Evolutionary conservation across 2,329 filamentous ascomycete genomes (phyloP).

Genomic region (Colletotrichum eleusines): DNA sequence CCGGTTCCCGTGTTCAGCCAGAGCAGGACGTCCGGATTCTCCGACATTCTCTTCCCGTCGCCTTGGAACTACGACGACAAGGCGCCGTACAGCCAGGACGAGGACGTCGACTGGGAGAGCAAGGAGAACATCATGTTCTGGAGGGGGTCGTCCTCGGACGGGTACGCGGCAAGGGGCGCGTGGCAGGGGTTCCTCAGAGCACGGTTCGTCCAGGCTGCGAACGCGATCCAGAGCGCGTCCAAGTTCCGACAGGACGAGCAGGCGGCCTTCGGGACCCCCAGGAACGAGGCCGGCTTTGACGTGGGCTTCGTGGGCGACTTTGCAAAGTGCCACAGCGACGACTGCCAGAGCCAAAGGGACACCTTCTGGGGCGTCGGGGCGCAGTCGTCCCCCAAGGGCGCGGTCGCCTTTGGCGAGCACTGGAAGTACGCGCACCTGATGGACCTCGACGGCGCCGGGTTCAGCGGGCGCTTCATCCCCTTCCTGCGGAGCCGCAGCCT

Average conservation of each 20-base stretch:
- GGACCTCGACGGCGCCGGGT: slow-evolving; percentile 69
- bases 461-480: slow-evolving; percentile 61
- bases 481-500: slow-evolving; percentile 65
- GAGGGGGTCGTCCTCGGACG: slow-evolving; percentile 66
- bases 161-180: slow-evolving; percentile 60
- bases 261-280: not conserved
- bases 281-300: slow-evolving; percentile 43
- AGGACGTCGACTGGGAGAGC: slow-evolving; percentile 58
- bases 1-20: slow-evolving; percentile 69
- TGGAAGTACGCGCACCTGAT: slow-evolving; percentile 65
- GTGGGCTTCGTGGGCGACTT: slow-evolving; percentile 56
- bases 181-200: slow-evolving; percentile 72
- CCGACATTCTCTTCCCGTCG: slow-evolving; percentile 61
- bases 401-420: slow-evolving; percentile 51
- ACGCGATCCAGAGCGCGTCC: slow-evolving; percentile 45
- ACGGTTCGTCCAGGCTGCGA: slow-evolving; percentile 67
- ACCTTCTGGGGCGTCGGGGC: slow-evolving; percentile 49
- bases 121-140: slow-evolving; percentile 65
- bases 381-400: slow-evolving; percentile 41
- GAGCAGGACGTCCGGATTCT: slow-evolving; percentile 65
- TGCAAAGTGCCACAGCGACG: slow-evolving; percentile 48
- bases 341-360: slow-evolving; percentile 49
- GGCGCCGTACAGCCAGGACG: slow-evolving; percentile 53
- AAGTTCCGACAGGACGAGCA: slow-evolving; percentile 32
- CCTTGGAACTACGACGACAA: slow-evolving; percentile 53